phyloP scores from a whole-genome alignment of 139 green algal species.

The Diplosphaera chodatii region DNA sequence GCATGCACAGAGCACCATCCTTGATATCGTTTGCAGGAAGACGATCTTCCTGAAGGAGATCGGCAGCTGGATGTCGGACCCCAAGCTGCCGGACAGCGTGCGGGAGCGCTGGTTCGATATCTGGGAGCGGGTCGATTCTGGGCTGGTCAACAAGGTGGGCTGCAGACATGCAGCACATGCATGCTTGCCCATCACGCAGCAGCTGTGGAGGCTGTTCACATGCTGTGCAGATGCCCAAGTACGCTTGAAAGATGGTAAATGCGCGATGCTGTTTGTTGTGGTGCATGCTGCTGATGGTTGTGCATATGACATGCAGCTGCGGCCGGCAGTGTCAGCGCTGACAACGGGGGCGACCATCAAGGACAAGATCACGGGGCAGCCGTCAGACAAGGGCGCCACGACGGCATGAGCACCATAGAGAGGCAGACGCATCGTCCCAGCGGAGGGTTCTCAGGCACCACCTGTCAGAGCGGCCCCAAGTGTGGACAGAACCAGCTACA shows the following conservation, averaged over 20 bases:
- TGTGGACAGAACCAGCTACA: too few species aligned
- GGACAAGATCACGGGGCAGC: neutral
- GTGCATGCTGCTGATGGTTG: neutral
- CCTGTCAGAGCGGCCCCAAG: too few species aligned
- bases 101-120: conserved; percentile 11
- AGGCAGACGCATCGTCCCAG: too few species aligned
- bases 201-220: too few species aligned
- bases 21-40: too few species aligned
- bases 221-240: too few species aligned
- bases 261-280: neutral
- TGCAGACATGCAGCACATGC: neutral
- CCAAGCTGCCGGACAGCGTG: conserved; percentile 3
- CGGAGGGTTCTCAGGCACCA: too few species aligned
- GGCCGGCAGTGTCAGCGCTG: neutral
- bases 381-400: neutral
- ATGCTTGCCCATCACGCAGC: too few species aligned
- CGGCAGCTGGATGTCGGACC: conserved; percentile 16
- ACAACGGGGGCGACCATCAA: neutral
- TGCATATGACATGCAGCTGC: neutral
- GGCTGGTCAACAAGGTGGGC: neutral
- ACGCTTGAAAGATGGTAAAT: too few species aligned
- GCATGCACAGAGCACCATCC: too few species aligned
- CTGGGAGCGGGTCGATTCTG: neutral
- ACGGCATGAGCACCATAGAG: neutral
- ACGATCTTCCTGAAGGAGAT: conserved; percentile 2